A percentile compares a stretch with the other conserved stretches of the same genome.
phyloP scores from a whole-genome alignment of 2,329 filamentous ascomycete species.

The Aspergillus pseudoterreus region DNA sequence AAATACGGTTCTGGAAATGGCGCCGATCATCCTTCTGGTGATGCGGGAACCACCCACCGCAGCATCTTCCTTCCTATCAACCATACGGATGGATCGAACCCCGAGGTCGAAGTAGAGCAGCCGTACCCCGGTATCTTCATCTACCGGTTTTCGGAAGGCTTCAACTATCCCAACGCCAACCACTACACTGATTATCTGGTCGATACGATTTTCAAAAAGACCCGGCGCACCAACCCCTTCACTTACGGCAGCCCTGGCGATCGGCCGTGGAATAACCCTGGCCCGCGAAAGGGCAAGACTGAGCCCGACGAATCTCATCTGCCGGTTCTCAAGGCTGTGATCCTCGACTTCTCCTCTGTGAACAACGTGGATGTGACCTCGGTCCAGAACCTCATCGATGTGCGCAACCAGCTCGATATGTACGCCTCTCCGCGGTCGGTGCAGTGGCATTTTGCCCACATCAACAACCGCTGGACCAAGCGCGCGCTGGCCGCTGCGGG shows the following conservation, averaged over 20 bases:
- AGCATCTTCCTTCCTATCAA: slow-evolving; percentile 85
- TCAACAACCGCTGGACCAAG: slow-evolving; percentile 94
- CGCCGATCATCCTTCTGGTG: slow-evolving; percentile 26
- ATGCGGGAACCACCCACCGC: slow-evolving; percentile 54
- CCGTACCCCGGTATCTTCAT: slow-evolving; percentile 94
- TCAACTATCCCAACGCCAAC: slow-evolving; percentile 93
- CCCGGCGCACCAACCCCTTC: slow-evolving; percentile 70
- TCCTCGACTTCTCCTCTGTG: slow-evolving; percentile 88
- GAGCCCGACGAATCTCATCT: slow-evolving; percentile 49
- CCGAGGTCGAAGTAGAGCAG: slow-evolving; percentile 69
- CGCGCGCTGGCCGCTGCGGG: slow-evolving; percentile 81
- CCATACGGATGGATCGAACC: slow-evolving; percentile 88
- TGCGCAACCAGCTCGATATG: slow-evolving; percentile 86
- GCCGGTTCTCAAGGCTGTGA: slow-evolving; percentile 79
- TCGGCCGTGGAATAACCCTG: slow-evolving; percentile 92
- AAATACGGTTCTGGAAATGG: slow-evolving; percentile 55
- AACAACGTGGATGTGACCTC: slow-evolving; percentile 94
- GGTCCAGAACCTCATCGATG: slow-evolving; percentile 86
- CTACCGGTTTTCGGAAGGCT: slow-evolving; percentile 89
- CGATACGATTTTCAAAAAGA: slow-evolving; percentile 64
- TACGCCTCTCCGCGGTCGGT: slow-evolving; percentile 78
- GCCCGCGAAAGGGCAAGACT: slow-evolving; percentile 58
- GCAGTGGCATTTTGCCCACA: slow-evolving; percentile 93
- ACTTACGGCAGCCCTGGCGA: slow-evolving; percentile 66
- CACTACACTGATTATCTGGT: slow-evolving; percentile 79